Evolutionary conservation across 768 basidiomycete species (phyloP), one percentile per base, ranked within the genome.

Genomic region (Suillus occidentalis): DNA sequence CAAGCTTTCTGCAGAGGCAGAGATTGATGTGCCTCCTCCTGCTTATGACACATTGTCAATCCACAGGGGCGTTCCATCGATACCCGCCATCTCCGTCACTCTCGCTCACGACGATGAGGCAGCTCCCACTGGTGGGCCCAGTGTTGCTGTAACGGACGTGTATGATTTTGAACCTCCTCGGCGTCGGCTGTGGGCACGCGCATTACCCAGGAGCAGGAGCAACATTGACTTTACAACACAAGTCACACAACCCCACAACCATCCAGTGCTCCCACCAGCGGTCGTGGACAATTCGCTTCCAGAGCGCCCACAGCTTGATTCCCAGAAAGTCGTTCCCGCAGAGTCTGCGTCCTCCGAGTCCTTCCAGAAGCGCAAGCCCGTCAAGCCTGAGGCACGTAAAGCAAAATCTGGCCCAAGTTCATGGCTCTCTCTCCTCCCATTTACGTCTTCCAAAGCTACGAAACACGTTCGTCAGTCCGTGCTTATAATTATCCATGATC

Each of bases 401-500:
- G 2, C 10, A 36, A 55, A 55, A 28, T 40, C 39, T 18, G 9
- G 37, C 39, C 25, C 22, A 40, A 52, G 42, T 2, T 66, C 75
- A 9, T 77, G 77, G 79, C 62, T 78, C 43, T 76, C 75, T 18
- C 43, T 66, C 56, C 47, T 75, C 1, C 68, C 76, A 10, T 74
- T 77, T 57, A 68, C 55, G 60, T 69, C 69, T 6, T 67, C 77
- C 6, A 61, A 68, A 22, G 70, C 76, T 5, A 69, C 80, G 3
- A 81, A 81, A 52, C 84, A 87, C 61, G 82, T 87, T 25, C 81
- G 81, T 22, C 71, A 72, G 36, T 88, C 88, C 0, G 79, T 88
- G 9, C 73, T 84, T 2, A 79, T 79, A 2, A 79, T 86, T 22
- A 68, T 90, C 14, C 81, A 82, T 14, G 87, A 89, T 69, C 78